phyloP scores from a whole-genome alignment of 2,329 filamentous ascomycete genomes.

The Paracoccidioides brasiliensis region DNA sequence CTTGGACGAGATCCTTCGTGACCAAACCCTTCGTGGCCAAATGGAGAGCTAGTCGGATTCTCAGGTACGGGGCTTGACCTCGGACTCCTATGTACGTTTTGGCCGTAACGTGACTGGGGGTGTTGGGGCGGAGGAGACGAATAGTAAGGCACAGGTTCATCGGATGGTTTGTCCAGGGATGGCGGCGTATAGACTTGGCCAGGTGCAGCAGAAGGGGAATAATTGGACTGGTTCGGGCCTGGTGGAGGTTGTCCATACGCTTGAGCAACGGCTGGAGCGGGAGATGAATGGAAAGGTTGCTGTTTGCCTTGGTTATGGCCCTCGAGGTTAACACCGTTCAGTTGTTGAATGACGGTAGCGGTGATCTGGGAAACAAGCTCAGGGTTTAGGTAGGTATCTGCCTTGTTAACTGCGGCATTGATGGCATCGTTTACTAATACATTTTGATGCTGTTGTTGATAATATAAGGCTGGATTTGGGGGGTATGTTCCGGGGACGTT shows the following conservation, averaged over 20 bases:
- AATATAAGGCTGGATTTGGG: constrained; percentile 11
- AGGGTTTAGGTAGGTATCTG: constrained; percentile 41
- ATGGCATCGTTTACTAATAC: constrained; percentile 44
- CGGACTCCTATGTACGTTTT: constrained; percentile 14
- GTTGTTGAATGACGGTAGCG: constrained; percentile 44
- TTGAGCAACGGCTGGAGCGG: constrained; percentile 18
- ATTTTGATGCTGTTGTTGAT: constrained; percentile 11
- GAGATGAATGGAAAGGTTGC: constrained; percentile 15
- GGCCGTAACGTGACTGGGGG: constrained; percentile 14
- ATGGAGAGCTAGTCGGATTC: constrained; percentile 15
- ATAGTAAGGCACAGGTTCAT: constrained; percentile 14
- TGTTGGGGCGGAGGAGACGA: constrained; percentile 17
- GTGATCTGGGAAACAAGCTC: constrained; percentile 50
- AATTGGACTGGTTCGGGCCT: constrained; percentile 28
- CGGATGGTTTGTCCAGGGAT: constrained; percentile 28
- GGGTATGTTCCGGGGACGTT: constrained; percentile 10
- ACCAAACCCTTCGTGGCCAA: no score
- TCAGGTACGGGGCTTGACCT: constrained; percentile 14
- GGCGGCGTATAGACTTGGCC: constrained; percentile 43
- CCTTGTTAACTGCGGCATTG: constrained; percentile 41
- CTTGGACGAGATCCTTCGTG: constrained; percentile 25
- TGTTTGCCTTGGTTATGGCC: constrained; percentile 17
- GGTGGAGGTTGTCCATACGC: constrained; percentile 28
- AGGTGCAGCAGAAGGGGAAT: constrained; percentile 30
- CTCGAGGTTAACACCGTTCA: constrained; percentile 36